Evolutionary conservation across 768 basidiomycete species (phyloP), one percentile per base, ranked within the genome.

Genomic region (Termitomyces sp.): DNA sequence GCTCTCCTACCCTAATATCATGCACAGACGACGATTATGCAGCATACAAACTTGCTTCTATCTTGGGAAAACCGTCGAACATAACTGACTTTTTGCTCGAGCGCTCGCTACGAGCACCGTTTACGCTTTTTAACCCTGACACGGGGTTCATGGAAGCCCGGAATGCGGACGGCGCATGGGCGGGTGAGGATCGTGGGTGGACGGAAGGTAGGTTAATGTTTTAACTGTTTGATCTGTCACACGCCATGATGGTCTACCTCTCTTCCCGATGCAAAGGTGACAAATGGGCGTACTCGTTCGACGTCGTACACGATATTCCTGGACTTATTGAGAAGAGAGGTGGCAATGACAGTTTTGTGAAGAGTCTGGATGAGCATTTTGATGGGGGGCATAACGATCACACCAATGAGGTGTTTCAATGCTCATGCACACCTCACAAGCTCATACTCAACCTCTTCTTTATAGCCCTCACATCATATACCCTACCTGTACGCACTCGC

Each of bases 81-180:
- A 73, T 84, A 3, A 70, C 67, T 0, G 53, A 66, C 12, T 80
- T 81, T 69, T 78, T 92, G 59, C 75, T 71, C 27, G 69, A 80
- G n/a, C 81, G 91, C 11, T 77, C 88, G 0, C 73, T 81, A 67
- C 69, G 70, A 2, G 77, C 75, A 11, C 84, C 88, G 0, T 87
- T 85, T 67, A 80, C 78, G 0, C 70, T 93, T 13, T 94, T 81
- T 75, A 93, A 93, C 64, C 58, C 75, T 13, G 74, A 73, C 1
- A 90, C 87, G 0, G 87, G 88, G 1, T 93, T 93, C 67, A 91
- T 94, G 88, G 89, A 93, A 66, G 91, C 89, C 0, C 78, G 87
- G 49, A 85, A 87, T 57, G 76, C 77, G 15, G 78, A 81, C 64
- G 90, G 90, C 0, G 71, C 76, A 12, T 92, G 87, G 86, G 90